Evolutionary conservation across 495 filamentous ascomycete genomes (phyloP), one percentile per base, ranked within the genome.

Genomic region (Evernia prunastri): DNA sequence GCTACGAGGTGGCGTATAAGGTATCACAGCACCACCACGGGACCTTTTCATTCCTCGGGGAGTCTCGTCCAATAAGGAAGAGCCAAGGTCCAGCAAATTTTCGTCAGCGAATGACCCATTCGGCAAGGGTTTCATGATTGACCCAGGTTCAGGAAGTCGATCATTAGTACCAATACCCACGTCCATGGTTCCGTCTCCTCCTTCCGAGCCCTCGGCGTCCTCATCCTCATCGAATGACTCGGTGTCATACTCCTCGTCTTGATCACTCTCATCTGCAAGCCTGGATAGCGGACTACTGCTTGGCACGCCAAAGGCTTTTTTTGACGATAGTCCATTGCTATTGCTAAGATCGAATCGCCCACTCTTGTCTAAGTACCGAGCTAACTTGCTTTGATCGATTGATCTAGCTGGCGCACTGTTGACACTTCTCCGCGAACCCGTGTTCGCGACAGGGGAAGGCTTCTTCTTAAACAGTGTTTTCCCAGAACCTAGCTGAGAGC

Each of bases 401-500:
- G 72, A 81, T 62, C 72, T 78, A 12, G 73, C 73, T 47, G 77
- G 81, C 56, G 77, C 76, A 64, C 73, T 78, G 63, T 80, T 77
- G 58, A 70, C 74, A 43, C 68, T 71, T 68, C 61, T 53, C 79
- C 70, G 72, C 27, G 56, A 82, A 56, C 59, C 71, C 72, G 60
- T 82, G 72, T 66, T 77, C 67, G 35, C 70, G 76, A 20, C 33
- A 61, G 78, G 76, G 10, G 78, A 71, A 0, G 77, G 76, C 36
- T 76, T 70, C 20, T 63, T 64, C 17, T 71, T 72, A 33, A 75
- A 66, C 40, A 76, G 70, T 49, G 72, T 71, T 20, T 76, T 75
- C 33, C 75, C 73, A 20, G 79, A 75, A 65, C 77, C 77, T 65
- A 84, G 72, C 62, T 87, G 84, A 7, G 88, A 89, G 75, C 84